Evolutionary conservation across 78 protist genomes (phyloP).

Genomic region (slime mould (Dictyostelium discoideum)): dicty_2.7 NC_007088.5:7994001-7994500

Average conservation of each 20-base stretch:
- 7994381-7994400: not conserved
- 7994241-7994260: not conserved
- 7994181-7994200: not conserved
- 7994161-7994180: not conserved
- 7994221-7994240: not conserved
- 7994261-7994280: slow-evolving; percentile 17
- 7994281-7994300: slow-evolving; percentile 50
- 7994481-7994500: slow-evolving; percentile 61
- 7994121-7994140: slow-evolving; percentile 2
- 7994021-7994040: not conserved
- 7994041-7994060: not conserved
- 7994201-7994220: not conserved
- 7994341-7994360: not conserved
- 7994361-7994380: not conserved
- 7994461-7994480: slow-evolving; percentile 67
- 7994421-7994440: not conserved
- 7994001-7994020: not conserved
- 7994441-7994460: not conserved
- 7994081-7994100: not conserved
- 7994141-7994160: not conserved
- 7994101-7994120: not conserved
- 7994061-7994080: not conserved
- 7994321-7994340: not conserved
- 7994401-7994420: not conserved
- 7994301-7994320: not conserved